Conservation (phyloP, 202 grass and related monocot species). For the Thinopyrum obtusiflorum region DNA sequence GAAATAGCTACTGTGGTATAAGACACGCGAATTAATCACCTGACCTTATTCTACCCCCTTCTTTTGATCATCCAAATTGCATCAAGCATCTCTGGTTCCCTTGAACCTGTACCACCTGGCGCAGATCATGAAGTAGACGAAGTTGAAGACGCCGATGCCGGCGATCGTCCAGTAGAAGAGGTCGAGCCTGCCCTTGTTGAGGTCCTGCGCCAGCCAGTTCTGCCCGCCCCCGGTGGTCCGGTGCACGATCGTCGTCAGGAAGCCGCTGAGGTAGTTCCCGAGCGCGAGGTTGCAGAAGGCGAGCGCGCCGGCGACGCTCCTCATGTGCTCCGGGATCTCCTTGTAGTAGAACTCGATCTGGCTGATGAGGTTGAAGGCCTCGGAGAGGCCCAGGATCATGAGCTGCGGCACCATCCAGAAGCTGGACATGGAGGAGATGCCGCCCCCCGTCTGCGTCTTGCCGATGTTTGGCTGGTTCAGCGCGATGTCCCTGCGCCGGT, state of each 20-base stretch:
- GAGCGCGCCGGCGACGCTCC: conserved; percentile 79
- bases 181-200: conserved; percentile 76
- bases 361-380: conserved; percentile 91
- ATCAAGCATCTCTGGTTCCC: conserved; percentile 29
- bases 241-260: conserved; percentile 71
- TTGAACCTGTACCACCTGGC: conserved; percentile 98
- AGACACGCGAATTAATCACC: conserved; percentile 34
- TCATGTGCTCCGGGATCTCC: conserved; percentile 98
- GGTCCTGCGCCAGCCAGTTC: conserved; percentile 88
- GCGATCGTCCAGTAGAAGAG: conserved; percentile 87
- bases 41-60: conserved; percentile 22
- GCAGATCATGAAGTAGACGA: conserved; percentile 78
- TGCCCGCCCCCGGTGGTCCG: conserved; percentile 35
- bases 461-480: conserved; percentile 44
- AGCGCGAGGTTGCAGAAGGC: conserved; percentile 79
- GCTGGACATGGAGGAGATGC: conserved; percentile 74
- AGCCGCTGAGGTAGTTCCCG: conserved; percentile 78
- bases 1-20: conserved; percentile 24
- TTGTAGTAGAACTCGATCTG: conserved; percentile 99
- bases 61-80: background rate
- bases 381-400: conserved; percentile 70
- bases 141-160: conserved; percentile 65
- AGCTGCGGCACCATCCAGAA: conserved; percentile 95
- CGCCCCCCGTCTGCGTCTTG: conserved; percentile 44
- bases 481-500: conserved; percentile 58